Evolutionary conservation across 306 rosid species (phyloP).

Genomic region (Ziziphus jujuba): DNA sequence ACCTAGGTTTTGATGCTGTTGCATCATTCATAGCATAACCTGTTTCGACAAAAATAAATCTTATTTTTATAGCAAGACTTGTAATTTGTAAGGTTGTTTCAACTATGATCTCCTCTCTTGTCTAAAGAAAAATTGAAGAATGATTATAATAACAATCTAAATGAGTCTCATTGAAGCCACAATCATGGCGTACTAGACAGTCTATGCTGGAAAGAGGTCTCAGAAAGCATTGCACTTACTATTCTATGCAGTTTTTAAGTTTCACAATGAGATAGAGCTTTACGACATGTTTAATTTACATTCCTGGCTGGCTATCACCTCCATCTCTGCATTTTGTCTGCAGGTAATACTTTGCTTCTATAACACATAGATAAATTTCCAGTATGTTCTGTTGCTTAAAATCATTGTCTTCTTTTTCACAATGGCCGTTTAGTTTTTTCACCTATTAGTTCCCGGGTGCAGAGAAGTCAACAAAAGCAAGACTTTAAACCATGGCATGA

Average conservation of each 20-base stretch:
- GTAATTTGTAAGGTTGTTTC: too few species aligned
- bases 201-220: conserved; percentile 33
- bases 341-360: conserved; percentile 43
- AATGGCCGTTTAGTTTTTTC: conserved; percentile 50
- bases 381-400: not conserved
- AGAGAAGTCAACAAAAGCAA: conserved; percentile 40
- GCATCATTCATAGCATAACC: too few species aligned
- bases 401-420: not conserved
- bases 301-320: conserved; percentile 64
- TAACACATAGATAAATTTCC: not conserved
- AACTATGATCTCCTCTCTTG: too few species aligned
- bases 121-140: too few species aligned
- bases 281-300: conserved; percentile 44
- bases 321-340: conserved; percentile 43
- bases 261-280: conserved; percentile 14
- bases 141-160: too few species aligned
- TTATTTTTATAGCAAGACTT: too few species aligned
- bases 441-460: conserved; percentile 52
- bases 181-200: conserved; percentile 51
- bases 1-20: not conserved
- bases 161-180: conserved; percentile 34
- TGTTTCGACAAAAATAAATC: too few species aligned
- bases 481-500: conserved; percentile 58
- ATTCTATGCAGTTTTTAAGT: conserved; percentile 41
- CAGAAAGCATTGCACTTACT: conserved; percentile 41